These are phyloP conservation scores for Eimeria praecox DNA, from an alignment of 169 alveolate species.

Conservation along the genomic window DNA sequence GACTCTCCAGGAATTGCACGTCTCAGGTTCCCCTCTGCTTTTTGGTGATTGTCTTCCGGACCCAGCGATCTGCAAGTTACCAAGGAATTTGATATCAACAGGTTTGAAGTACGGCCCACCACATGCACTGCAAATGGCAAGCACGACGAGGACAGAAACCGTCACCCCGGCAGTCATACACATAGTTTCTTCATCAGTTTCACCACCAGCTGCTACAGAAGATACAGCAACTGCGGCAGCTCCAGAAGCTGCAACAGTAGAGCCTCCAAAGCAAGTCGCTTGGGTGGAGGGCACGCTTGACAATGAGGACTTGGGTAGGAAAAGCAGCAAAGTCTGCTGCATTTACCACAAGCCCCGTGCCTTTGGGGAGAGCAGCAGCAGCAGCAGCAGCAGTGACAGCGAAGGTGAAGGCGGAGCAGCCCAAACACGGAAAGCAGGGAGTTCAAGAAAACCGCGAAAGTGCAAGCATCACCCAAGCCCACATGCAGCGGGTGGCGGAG, in stretches of 20 bases:
- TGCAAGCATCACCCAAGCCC: slow-evolving; percentile 11
- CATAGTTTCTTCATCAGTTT: slow-evolving; percentile 2
- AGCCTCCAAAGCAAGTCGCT: slow-evolving; percentile 28
- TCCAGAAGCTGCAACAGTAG: background rate
- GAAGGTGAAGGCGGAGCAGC: slow-evolving; percentile 19
- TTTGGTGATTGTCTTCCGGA: background rate
- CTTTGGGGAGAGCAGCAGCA: slow-evolving; percentile 66
- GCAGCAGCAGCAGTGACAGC: slow-evolving; percentile 41
- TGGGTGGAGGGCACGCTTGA: slow-evolving; percentile 61
- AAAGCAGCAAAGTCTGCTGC: slow-evolving; percentile 76
- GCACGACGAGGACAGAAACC: slow-evolving; percentile 64
- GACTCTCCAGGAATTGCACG: background rate
- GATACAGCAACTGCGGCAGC: background rate
- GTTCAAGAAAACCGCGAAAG: background rate
- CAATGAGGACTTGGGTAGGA: slow-evolving; percentile 71
- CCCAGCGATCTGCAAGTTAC: background rate
- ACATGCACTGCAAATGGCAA: slow-evolving; percentile 30
- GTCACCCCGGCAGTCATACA: slow-evolving; percentile 50
- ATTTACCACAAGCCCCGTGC: slow-evolving; percentile 72
- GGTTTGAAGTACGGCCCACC: background rate
- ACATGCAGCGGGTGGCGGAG: background rate
- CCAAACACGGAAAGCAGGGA: background rate
- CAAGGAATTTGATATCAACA: background rate
- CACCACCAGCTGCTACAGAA: background rate
- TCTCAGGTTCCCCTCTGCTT: background rate